These are phyloP conservation scores for Arthrobotrys iridis DNA, from an alignment of 2,329 filamentous ascomycete species.

Conservation along the genomic window DNA sequence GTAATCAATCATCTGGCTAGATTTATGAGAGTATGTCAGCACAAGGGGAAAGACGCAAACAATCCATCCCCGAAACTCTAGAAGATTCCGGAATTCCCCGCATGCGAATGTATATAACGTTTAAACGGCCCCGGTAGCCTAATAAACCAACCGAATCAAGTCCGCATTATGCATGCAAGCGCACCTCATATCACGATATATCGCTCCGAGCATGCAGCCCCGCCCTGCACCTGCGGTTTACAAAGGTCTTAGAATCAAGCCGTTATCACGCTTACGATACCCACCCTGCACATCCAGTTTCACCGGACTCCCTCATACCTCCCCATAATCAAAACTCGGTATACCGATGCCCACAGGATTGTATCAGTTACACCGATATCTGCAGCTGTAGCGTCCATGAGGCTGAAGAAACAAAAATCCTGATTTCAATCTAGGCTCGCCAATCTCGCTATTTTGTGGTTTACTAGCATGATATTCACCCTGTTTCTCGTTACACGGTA, in stretches of 20 bases:
- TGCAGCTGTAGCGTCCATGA: not conserved
- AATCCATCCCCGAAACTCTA: not conserved
- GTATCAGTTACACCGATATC: not conserved
- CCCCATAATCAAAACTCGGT: slow-evolving; percentile 12
- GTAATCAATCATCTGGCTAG: no score
- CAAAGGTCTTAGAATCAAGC: slow-evolving; percentile 12
- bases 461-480: not conserved
- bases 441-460: slow-evolving; percentile 9
- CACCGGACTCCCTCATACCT: slow-evolving; percentile 4
- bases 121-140: slow-evolving; percentile 18
- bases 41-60: not conserved
- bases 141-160: slow-evolving; percentile 12
- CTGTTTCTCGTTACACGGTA: slow-evolving; percentile 25
- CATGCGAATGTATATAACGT: slow-evolving; percentile 16
- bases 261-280: not conserved
- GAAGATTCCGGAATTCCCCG: not conserved
- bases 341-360: slow-evolving; percentile 5
- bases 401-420: not conserved
- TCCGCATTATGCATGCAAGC: slow-evolving; percentile 6
- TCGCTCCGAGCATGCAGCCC: slow-evolving; percentile 10
- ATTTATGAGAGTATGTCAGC: no score
- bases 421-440: slow-evolving; percentile 10
- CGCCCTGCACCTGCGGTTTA: slow-evolving; percentile 3
- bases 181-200: slow-evolving; percentile 20
- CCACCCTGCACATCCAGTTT: not conserved